A percentile compares a stretch with the other conserved stretches of the same genome.
Conservation (phyloP, 2,329 filamentous ascomycete species). For the Aureobasidium sp. region DNA sequence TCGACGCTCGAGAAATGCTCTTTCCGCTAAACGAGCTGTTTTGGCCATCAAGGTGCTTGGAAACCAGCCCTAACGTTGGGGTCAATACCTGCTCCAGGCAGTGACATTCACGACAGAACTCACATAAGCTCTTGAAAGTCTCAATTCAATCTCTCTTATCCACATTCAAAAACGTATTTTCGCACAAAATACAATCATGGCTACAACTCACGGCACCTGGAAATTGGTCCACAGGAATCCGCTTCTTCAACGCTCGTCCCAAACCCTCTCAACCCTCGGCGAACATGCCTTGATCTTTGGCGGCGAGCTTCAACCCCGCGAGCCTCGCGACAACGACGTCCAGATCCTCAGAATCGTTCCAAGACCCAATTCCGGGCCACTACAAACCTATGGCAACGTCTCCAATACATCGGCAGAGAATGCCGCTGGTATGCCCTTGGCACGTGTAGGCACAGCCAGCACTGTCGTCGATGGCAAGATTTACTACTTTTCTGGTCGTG, state of each 20-base stretch:
- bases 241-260: constrained; percentile 58
- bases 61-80: not conserved
- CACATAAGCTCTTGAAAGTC: not conserved
- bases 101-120: not conserved
- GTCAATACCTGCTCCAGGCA: not conserved
- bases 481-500: constrained; percentile 75
- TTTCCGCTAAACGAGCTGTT: not conserved
- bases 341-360: constrained; percentile 46
- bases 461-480: constrained; percentile 61
- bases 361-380: not conserved
- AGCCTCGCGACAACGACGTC: constrained; percentile 66
- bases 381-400: not conserved
- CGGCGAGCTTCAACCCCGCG: constrained; percentile 59
- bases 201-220: constrained; percentile 29
- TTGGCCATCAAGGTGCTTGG: not conserved
- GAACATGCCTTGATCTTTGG: constrained; percentile 65
- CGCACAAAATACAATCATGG: not conserved
- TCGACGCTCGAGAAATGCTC: not conserved
- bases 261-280: constrained; percentile 50
- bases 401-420: constrained; percentile 29
- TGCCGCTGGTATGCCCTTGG: constrained; percentile 39
- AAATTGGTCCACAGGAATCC: too few species aligned
- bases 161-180: not conserved
- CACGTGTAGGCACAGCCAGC: constrained; percentile 67
- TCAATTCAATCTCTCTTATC: not conserved